Evolutionary conservation across 805 yeast genomes (phyloP).

Genomic region (Ogataea trehalophila): DNA sequence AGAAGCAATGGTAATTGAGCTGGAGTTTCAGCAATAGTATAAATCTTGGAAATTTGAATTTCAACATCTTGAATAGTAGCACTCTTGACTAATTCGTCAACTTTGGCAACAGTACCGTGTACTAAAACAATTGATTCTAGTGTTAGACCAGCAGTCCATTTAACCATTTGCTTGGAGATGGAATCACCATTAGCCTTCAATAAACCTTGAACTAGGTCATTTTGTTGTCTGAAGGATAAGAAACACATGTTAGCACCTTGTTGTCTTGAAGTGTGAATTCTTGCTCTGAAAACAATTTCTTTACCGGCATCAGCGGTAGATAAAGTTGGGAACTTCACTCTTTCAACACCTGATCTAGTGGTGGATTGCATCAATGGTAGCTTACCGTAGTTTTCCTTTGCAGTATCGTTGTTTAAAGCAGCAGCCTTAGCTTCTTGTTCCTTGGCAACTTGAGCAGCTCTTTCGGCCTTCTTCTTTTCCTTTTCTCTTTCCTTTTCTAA

Average conservation of each 20-base stretch:
- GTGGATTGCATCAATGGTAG: conserved; percentile 78
- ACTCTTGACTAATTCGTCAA: conserved; percentile 81
- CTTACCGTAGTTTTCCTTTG: conserved; percentile 85
- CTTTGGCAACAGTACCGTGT: conserved; percentile 76
- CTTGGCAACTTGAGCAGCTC: conserved; percentile 79
- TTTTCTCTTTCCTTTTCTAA: conserved; percentile 90
- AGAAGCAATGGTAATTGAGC: conserved; percentile 88
- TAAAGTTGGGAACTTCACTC: conserved; percentile 55
- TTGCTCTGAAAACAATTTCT: conserved; percentile 82
- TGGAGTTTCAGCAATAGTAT: conserved; percentile 82
- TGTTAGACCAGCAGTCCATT: conserved; percentile 85
- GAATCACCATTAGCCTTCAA: conserved; percentile 66
- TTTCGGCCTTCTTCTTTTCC: conserved; percentile 87
- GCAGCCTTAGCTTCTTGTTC: conserved; percentile 79
- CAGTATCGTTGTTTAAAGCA: conserved; percentile 77
- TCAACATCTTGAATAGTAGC: conserved; percentile 92
- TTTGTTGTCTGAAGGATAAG: conserved; percentile 88
- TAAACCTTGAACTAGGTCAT: conserved; percentile 75
- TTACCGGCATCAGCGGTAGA: conserved; percentile 65
- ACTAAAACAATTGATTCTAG: conserved; percentile 91
- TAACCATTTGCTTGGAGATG: conserved; percentile 91
- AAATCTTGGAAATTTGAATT: conserved; percentile 69
- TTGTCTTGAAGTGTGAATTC: conserved; percentile 88
- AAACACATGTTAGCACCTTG: conserved; percentile 95
- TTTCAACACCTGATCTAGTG: conserved; percentile 57